A percentile compares a stretch with the other conserved stretches of the same genome.
These are phyloP conservation scores for Pelargonium citronellum DNA, from an alignment of 441 rosid genomes.

Conservation along the genomic window DNA sequence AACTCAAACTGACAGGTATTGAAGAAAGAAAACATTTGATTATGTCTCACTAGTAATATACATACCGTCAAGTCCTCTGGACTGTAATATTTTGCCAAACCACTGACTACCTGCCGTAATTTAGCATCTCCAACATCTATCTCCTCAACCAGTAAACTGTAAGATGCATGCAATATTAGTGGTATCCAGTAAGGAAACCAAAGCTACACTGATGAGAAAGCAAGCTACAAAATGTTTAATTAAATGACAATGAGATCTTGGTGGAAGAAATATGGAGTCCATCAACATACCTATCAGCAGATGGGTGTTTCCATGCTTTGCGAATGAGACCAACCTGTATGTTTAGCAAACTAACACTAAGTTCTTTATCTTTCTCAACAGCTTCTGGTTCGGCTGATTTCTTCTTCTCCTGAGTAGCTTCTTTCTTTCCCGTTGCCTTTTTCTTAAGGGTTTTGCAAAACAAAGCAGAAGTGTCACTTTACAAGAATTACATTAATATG, in stretches of 20 bases:
- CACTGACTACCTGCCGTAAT: slow-evolving; percentile 91
- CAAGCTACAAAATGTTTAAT: background rate
- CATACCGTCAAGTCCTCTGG: slow-evolving; percentile 78
- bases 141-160: slow-evolving; percentile 94
- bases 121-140: slow-evolving; percentile 87
- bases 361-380: slow-evolving; percentile 61
- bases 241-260: slow-evolving; percentile 6
- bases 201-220: background rate
- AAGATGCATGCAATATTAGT: slow-evolving; percentile 17
- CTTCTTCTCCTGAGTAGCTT: slow-evolving; percentile 54
- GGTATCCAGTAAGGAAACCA: slow-evolving; percentile 5
- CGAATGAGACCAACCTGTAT: slow-evolving; percentile 84
- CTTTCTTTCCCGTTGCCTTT: slow-evolving; percentile 39
- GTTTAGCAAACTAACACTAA: slow-evolving; percentile 82
- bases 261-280: slow-evolving; percentile 16
- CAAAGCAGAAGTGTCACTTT: slow-evolving; percentile 8
- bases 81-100: slow-evolving; percentile 78
- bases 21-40: background rate
- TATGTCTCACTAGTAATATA: slow-evolving; percentile 16
- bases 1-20: background rate
- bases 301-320: slow-evolving; percentile 97
- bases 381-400: slow-evolving; percentile 49
- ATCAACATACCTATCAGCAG: slow-evolving; percentile 81
- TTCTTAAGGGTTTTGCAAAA: slow-evolving; percentile 36
- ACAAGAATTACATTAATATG: slow-evolving; percentile 7